These are phyloP conservation scores for Pythium periplocum DNA, from an alignment of 352 stramenopile species.

Conservation along the genomic window DNA sequence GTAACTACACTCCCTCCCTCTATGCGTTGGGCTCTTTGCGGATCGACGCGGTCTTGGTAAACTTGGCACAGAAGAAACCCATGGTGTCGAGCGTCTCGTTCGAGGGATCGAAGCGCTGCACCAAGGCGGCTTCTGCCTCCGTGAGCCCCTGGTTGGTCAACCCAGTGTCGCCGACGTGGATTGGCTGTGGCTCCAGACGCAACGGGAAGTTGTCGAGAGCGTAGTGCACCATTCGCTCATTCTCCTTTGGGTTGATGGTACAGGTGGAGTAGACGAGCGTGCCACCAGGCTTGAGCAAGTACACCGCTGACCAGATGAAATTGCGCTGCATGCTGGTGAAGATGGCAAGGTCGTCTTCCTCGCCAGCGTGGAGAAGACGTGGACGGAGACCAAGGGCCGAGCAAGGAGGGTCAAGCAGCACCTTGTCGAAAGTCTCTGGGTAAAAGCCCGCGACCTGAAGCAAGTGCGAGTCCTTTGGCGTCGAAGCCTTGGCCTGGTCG, in stretches of 20 bases:
- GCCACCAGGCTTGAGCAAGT: conserved; percentile 88
- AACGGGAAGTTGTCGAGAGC: conserved; percentile 87
- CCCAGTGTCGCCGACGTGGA: conserved; percentile 58
- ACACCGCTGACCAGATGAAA: conserved; percentile 82
- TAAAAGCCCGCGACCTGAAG: conserved; percentile 85
- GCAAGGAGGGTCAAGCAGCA: conserved; percentile 90
- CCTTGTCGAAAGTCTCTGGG: conserved; percentile 91
- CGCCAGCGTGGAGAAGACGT: conserved; percentile 81
- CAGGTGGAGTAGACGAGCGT: conserved; percentile 94
- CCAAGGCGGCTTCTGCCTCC: conserved; percentile 57
- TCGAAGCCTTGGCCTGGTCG: conserved; percentile 32
- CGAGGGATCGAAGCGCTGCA: conserved; percentile 88
- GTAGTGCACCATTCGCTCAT: conserved; percentile 90
- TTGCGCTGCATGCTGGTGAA: conserved; percentile 87
- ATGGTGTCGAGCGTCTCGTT: conserved; percentile 83
- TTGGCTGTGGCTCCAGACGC: conserved; percentile 58
- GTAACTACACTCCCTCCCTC: too few species aligned
- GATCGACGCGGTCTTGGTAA: conserved; percentile 78
- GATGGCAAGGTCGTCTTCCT: conserved; percentile 59
- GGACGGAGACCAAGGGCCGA: conserved; percentile 90
- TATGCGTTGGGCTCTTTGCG: conserved; percentile 3
- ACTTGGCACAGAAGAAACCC: conserved; percentile 94
- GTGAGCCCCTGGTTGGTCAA: conserved; percentile 74
- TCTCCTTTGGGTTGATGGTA: conserved; percentile 91
- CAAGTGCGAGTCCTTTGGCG: conserved; percentile 49